phyloP scores from a whole-genome alignment of 768 basidiomycete species.

The Candolleomyces efflorescens region DNA sequence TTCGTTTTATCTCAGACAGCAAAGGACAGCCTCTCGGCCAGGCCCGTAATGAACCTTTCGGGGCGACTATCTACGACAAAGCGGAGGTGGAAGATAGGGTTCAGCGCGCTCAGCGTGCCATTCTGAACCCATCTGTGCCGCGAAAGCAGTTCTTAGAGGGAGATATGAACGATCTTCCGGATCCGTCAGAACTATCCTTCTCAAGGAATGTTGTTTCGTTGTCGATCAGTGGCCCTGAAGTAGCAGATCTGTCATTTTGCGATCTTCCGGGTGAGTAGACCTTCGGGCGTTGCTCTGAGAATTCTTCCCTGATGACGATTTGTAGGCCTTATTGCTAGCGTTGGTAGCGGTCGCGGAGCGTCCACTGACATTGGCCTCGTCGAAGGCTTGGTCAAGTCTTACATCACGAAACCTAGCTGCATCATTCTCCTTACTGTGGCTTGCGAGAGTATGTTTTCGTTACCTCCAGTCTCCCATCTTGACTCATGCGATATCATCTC shows the following conservation, averaged over 20 bases:
- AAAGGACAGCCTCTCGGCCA: constrained; percentile 34
- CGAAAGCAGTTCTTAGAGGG: constrained; percentile 34
- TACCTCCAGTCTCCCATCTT: neutral
- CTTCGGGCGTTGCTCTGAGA: neutral
- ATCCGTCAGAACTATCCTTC: constrained; percentile 31
- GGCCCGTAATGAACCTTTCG: constrained; percentile 39
- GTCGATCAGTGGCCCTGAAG: constrained; percentile 53
- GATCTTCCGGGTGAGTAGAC: constrained; percentile 49
- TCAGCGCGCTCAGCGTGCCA: constrained; percentile 59
- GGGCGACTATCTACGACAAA: constrained; percentile 45
- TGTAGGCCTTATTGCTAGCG: constrained; percentile 56
- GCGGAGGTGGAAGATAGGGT: constrained; percentile 60
- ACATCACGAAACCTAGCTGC: constrained; percentile 61
- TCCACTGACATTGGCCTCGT: constrained; percentile 59
- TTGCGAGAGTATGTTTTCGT: constrained; percentile 51
- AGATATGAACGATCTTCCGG: constrained; percentile 19
- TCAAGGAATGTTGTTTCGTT: constrained; percentile 55
- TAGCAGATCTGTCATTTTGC: constrained; percentile 62
- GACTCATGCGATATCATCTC: neutral
- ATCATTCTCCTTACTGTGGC: constrained; percentile 59
- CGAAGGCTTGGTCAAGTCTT: constrained; percentile 48
- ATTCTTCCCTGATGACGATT: neutral
- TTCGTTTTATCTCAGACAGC: constrained; percentile 40
- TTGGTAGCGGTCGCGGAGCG: constrained; percentile 41
- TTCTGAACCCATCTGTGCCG: constrained; percentile 50